Percentiles rank a stretch among this genome's conserved stretches.
Conservation (phyloP, 768 basidiomycete species). For the Podaxis mareebaensis region DNA sequence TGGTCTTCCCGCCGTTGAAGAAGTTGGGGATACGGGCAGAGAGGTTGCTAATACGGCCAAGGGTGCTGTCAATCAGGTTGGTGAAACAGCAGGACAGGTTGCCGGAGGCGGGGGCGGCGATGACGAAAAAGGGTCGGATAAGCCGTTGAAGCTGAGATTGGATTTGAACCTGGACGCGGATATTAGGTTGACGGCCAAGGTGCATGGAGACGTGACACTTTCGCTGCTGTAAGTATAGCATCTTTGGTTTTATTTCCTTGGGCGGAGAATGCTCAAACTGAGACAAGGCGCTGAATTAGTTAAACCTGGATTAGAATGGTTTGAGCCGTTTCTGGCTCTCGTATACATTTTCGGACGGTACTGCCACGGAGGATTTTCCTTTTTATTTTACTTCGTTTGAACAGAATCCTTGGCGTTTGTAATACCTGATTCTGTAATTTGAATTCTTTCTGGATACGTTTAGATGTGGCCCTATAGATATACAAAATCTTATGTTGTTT, state of each 20-base stretch:
- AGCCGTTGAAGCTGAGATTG: constrained; percentile 28
- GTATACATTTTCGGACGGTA: not conserved
- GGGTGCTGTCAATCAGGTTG: not conserved
- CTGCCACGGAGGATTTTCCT: not conserved
- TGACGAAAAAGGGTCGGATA: constrained; percentile 15
- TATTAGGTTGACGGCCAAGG: constrained; percentile 32
- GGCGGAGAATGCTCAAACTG: constrained; percentile 7
- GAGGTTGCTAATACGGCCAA: not conserved
- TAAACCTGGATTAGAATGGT: not conserved
- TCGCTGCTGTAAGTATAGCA: constrained; percentile 28
- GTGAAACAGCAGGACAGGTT: not conserved
- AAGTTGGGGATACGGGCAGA: constrained; percentile 19
- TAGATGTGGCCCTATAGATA: no score
- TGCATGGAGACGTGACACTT: constrained; percentile 35
- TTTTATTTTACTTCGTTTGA: not conserved
- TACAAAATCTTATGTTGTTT: no score
- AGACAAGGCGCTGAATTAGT: constrained; percentile 16
- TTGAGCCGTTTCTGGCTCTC: not conserved
- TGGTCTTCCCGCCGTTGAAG: constrained; percentile 22
- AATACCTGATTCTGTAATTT: no score
- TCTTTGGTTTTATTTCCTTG: not conserved
- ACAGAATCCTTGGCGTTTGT: no score
- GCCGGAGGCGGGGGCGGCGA: constrained; percentile 15
- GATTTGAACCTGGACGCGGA: constrained; percentile 36
- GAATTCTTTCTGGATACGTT: no score